These are phyloP conservation scores for Kodamaea laetipori DNA, from an alignment of 805 yeast species.

Conservation along the genomic window DNA sequence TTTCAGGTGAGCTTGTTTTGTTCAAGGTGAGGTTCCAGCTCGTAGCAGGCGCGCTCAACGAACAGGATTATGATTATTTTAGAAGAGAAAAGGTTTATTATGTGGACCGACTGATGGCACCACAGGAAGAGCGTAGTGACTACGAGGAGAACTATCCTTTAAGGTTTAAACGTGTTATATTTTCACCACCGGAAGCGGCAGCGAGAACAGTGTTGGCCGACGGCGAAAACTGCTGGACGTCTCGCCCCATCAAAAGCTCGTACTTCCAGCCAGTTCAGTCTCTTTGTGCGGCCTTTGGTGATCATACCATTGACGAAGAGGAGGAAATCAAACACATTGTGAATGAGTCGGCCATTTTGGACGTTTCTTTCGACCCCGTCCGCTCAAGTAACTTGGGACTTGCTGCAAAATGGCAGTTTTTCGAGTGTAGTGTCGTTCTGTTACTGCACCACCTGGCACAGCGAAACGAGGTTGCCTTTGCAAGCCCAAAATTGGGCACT, in stretches of 20 bases:
- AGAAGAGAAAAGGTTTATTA: conserved; percentile 21
- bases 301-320: conserved; percentile 37
- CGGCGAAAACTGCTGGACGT: conserved; percentile 52
- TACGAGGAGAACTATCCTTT: not conserved
- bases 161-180: conserved; percentile 25
- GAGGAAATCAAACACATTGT: conserved; percentile 30
- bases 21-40: conserved; percentile 37
- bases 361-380: conserved; percentile 37
- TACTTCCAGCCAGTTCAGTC: conserved; percentile 53
- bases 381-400: conserved; percentile 27
- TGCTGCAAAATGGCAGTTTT: conserved; percentile 37
- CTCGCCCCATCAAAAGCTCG: conserved; percentile 37
- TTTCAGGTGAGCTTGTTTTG: conserved; percentile 47
- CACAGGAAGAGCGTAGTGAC: not conserved
- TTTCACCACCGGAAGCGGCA: conserved; percentile 27
- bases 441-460: conserved; percentile 1
- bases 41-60: conserved; percentile 25
- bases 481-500: conserved; percentile 23
- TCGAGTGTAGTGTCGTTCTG: conserved; percentile 20
- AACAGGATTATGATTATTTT: conserved; percentile 16
- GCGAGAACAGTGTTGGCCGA: conserved; percentile 43
- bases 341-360: conserved; percentile 45
- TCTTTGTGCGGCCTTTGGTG: conserved; percentile 51
- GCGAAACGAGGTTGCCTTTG: conserved; percentile 7
- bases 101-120: conserved; percentile 28